These are phyloP conservation scores for Skeletonema potamos DNA, from an alignment of 108 stramenopile genomes.

Conservation along the genomic window DNA sequence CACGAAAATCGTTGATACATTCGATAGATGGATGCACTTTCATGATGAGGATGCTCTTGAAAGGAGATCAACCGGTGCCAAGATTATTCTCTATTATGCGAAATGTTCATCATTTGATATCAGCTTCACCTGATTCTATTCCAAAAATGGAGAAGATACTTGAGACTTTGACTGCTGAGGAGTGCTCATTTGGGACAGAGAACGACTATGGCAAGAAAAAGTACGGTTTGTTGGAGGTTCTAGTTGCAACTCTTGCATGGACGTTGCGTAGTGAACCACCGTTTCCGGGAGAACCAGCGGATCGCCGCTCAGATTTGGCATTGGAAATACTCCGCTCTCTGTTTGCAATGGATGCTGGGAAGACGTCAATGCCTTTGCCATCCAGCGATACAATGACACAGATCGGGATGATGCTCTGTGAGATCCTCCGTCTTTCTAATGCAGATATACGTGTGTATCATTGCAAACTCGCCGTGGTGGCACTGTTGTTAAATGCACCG, in stretches of 20 bases:
- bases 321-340: constrained; percentile 62
- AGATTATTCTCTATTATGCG: constrained; percentile 53
- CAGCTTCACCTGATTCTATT: constrained; percentile 47
- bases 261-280: constrained; percentile 33
- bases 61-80: constrained; percentile 30
- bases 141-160: constrained; percentile 32
- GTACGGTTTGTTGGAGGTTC: constrained; percentile 37
- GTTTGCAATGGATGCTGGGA: constrained; percentile 56
- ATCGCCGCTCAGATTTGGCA: constrained; percentile 61
- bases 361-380: constrained; percentile 27
- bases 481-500: constrained; percentile 65
- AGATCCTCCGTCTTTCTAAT: constrained; percentile 29
- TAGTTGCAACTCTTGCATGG: constrained; percentile 39
- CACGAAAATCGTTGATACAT: constrained; percentile 44
- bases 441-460: constrained; percentile 33
- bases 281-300: constrained; percentile 48
- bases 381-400: constrained; percentile 30
- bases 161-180: constrained; percentile 6
- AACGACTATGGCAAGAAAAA: constrained; percentile 4
- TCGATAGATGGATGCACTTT: constrained; percentile 37
- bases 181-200: not conserved
- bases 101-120: constrained; percentile 64
- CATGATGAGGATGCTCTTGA: constrained; percentile 39
- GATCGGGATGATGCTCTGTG: constrained; percentile 27
- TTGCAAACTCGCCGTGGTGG: constrained; percentile 62